These are phyloP conservation scores for Curvularia lunata DNA, from an alignment of 2,329 filamentous ascomycete genomes.

Conservation along the genomic window DNA sequence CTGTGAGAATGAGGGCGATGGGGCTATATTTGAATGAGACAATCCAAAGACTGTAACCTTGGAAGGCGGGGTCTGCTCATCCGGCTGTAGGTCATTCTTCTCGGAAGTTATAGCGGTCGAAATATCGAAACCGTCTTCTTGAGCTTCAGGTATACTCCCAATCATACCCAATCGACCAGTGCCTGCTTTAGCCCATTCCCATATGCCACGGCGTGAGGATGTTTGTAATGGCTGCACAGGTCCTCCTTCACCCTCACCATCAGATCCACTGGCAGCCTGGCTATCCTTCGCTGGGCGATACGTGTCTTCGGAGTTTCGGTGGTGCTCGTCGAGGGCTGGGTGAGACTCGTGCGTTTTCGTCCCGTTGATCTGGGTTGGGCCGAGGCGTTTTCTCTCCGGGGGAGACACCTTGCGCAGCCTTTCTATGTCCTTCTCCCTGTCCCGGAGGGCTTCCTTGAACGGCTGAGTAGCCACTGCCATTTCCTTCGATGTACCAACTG, in stretches of 20 bases:
- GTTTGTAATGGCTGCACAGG: constrained; percentile 16
- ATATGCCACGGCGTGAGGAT: constrained; percentile 38
- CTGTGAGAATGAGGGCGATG: constrained; percentile 40
- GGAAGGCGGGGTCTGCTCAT: constrained; percentile 22
- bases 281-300: constrained; percentile 32
- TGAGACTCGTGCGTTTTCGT: constrained; percentile 25
- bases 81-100: constrained; percentile 20
- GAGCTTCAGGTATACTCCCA: constrained; percentile 24
- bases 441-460: constrained; percentile 29
- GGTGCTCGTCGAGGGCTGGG: constrained; percentile 44
- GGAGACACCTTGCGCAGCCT: constrained; percentile 35
- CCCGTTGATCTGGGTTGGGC: constrained; percentile 16
- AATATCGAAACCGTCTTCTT: constrained; percentile 40
- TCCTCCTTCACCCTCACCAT: constrained; percentile 8
- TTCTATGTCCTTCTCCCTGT: constrained; percentile 32
- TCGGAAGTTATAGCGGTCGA: constrained; percentile 36
- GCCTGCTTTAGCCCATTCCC: constrained; percentile 44
- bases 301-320: constrained; percentile 43
- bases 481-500: constrained; percentile 42
- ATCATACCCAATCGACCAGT: constrained; percentile 40
- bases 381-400: constrained; percentile 27
- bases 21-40: constrained; percentile 14
- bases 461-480: constrained; percentile 37
- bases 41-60: constrained; percentile 38
- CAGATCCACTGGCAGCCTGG: constrained; percentile 11